Base-by-base conservation (phyloP, 441 rosid genomes). In the Mallotus repandus region DNA sequence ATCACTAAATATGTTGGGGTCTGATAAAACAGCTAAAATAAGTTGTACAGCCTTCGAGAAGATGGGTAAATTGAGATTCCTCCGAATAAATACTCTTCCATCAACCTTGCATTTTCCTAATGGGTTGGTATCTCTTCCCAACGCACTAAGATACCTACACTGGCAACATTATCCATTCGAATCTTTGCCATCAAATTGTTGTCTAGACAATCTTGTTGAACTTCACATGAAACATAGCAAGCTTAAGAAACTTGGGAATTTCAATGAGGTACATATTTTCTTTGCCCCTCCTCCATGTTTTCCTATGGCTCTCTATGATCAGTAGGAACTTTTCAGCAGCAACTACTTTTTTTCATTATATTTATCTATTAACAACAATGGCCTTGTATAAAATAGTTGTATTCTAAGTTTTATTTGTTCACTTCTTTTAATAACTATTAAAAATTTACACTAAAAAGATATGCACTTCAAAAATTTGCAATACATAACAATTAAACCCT, bases 151-250 rank as follows among this genome's bases (percentile, higher is more conserved):
- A 43, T 63, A 14, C 32, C 57, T 69, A 13, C 5, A 62, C 0
- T 75, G 74, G 78, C 13, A 16, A 13, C 21, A 56, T 4, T 83
- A 68, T 38, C 75, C 81, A 8, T 59, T 70, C 4, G 72, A 54
- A 19, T 72, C 54, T 32, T 54, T 83, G 63, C 83, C 77, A 4
- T 58, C 11, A 6, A 56, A 46, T 19, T 58, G 14, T 48, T 46
- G 7, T 15, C 32, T 71, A 11, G n/a, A 38, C 0, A 3, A 68
- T 21, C 68, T 77, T 29, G 77, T 81, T 54, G 70, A 75, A 19
- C 68, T 80, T 7, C 60, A 66, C 38, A 60, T 85, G 72, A n/a
- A 29, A 13, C 1, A 12, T 1, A 56, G 53, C 52, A 7, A 21
- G 13, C 5, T 69, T 18, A 7, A 19, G 11, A 3, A 69, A 12